Base-by-base conservation (phyloP, 148 eudicot genomes). In the Fallopia convolvulus region DNA sequence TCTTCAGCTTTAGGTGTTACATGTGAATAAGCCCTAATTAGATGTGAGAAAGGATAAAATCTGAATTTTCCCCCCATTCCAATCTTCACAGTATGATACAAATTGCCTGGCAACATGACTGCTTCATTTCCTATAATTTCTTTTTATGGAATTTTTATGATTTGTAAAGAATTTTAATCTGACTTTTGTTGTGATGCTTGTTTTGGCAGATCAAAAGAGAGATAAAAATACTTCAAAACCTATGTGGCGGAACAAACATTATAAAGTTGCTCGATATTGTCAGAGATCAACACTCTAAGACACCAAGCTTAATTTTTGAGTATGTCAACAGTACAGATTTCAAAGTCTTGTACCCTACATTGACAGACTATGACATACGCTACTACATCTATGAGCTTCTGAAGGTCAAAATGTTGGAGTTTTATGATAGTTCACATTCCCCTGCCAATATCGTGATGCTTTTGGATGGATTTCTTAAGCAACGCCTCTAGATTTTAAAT, bases 181-280 rank as follows among this genome's bases (percentile, higher is more conserved):
- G 23, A 60, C 66, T 32, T 21, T 23, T 9, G 32, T 26, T 63
- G 40, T 32, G 11, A 63, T 63, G 3, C 40, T 63, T 63, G 7
- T 14, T 47, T 81, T 72, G 15, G 84, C 94, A 93, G 98, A 93
- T 93, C 83, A 93, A 90, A 88, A 90, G 98, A 87, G 98, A 93
- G 83, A 91, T 91, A 20, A 93, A 93, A 79, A 93, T 93, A 76
- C 82, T 93, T 76, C 98, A 93, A 82, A 93, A 93, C 79, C 90
- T 93, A 42, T 91, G 97, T 74, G 97, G 97, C 26, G 97, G 98
- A 21, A 94, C 98, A 75, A 93, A 91, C 84, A 90, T 91, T 81
- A 88, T 93, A 79, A 91, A 93, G 74, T 80, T 91, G 83, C 94
- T 90, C 39, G 97, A 92, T 80, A 92, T 92, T 77, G 97, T 92